Evolutionary conservation across 2,329 filamentous ascomycete species (phyloP).

Genomic region (Curvularia verruculosa): DNA sequence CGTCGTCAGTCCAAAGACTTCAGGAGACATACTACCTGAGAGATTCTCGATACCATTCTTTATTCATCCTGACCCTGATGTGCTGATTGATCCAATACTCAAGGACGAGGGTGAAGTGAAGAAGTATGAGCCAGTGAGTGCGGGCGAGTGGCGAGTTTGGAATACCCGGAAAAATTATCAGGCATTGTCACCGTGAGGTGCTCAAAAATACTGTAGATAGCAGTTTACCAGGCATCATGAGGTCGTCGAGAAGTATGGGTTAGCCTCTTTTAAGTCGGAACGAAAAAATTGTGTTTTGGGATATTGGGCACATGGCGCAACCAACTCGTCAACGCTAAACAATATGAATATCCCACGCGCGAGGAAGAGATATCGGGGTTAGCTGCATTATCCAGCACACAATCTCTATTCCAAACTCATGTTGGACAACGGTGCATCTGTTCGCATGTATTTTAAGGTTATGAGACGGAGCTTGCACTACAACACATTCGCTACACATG

Average conservation of each 20-base stretch:
- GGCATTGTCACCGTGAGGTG: neutral
- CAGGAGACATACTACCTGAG: constrained; percentile 34
- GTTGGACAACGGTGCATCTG: no score
- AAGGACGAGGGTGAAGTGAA: constrained; percentile 42
- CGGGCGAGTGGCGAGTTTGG: constrained; percentile 45
- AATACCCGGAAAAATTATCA: constrained; percentile 41
- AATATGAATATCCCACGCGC: neutral
- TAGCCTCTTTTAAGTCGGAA: neutral
- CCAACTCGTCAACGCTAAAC: neutral
- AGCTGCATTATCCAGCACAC: no score
- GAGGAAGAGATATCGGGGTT: no score
- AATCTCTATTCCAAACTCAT: no score
- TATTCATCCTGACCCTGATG: constrained; percentile 45
- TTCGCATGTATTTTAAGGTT: neutral
- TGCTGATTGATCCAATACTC: constrained; percentile 44
- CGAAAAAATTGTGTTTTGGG: neutral
- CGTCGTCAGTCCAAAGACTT: constrained; percentile 41
- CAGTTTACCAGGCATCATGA: neutral
- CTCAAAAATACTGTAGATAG: neutral
- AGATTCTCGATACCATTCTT: constrained; percentile 51
- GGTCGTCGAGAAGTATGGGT: neutral
- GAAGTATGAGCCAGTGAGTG: constrained; percentile 48
- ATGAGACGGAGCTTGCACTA: neutral
- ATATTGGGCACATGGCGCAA: neutral
- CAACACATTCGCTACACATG: neutral